Evolutionary conservation across 1,284 basidiomycete genomes (phyloP).

Genomic region (Moniliella sp.): DNA sequence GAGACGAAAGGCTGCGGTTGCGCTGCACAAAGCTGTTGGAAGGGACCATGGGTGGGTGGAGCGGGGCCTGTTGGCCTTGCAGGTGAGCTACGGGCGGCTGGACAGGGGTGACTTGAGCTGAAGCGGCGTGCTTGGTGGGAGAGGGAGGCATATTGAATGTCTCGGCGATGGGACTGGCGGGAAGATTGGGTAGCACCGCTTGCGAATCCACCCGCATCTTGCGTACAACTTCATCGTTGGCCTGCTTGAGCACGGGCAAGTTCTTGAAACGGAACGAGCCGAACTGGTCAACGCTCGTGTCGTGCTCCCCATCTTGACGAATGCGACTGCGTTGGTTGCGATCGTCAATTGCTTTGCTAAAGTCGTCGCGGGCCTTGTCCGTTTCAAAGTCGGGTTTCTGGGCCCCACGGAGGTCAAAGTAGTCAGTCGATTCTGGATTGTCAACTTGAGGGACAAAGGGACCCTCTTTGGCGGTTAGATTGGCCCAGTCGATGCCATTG

Average conservation of each 20-base stretch:
- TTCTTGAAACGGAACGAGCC: conserved; percentile 98
- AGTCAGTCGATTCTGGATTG: conserved; percentile 93
- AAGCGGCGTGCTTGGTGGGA: conserved; percentile 1
- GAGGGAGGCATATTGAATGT: conserved; percentile 6
- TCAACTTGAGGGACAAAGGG: conserved; percentile 85
- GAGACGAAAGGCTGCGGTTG: conserved; percentile 6
- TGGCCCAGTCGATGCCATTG: conserved; percentile 71
- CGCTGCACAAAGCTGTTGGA: conserved; percentile 13
- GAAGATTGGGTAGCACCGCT: conserved; percentile 16
- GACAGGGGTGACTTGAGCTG: not conserved
- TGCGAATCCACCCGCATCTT: conserved; percentile 46
- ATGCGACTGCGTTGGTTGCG: conserved; percentile 3
- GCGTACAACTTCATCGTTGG: conserved; percentile 91
- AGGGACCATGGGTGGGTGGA: no score
- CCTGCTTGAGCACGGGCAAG: conserved; percentile 80
- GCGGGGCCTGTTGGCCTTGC: no score
- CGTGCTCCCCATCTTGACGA: conserved; percentile 6
- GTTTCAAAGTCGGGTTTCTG: conserved; percentile 70
- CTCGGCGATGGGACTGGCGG: conserved; percentile 9
- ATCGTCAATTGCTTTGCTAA: conserved; percentile 9
- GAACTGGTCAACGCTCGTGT: conserved; percentile 52
- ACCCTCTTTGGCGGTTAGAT: conserved; percentile 63
- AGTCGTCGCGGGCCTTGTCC: conserved; percentile 35
- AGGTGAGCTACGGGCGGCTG: no score
- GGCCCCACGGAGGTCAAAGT: conserved; percentile 87